Evolutionary conservation across 1,284 basidiomycete genomes (phyloP), one percentile per base, ranked within the genome.

Genomic region (Serendipita sp.): DNA sequence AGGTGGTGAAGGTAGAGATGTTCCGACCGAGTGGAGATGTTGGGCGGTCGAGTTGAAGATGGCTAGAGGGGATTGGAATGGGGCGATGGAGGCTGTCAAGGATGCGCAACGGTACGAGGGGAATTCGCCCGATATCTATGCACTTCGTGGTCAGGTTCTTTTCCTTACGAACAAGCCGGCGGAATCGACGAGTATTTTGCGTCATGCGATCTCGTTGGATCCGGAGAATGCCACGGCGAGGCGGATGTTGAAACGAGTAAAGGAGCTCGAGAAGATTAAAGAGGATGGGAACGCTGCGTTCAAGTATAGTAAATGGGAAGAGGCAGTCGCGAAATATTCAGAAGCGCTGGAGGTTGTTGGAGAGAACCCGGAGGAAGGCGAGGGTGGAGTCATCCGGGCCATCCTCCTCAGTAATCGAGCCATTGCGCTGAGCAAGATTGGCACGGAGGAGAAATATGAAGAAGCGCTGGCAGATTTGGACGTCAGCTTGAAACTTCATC

Each of bases 211-310:
- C 12, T 81, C 87, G 26, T 76, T 85, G 50, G 91, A 94, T 71
- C 92, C 92, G 0, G 88, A 87, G 38, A 82, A 88, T 68, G 80
- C 80, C 60, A 76, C 77, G 5, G 91, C 91, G 0, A 80, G 84
- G 68, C 80, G 78, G 64, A 73, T 93, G 61, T 78, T 92, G 62
- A 87, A 84, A 70, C 82, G 88, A 15, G 79, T 88, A 26, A 87
- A 86, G 69, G 85, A 87, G 55, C 82, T 94, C 12, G 90, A 94
- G 67, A 75, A 82, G 61, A 73, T 88, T 58, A 94, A 94, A 70
- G 90, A 93, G 65, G 88, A 90, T 66, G 91, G 91, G 0, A 94
- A 94, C 68, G 70, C 72, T 0, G 78, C 82, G 0, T 94, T 94
- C 76, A 93, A 93, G 73, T 64, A 71, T 0, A 79, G 79, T 1